phyloP scores from a whole-genome alignment of 2,329 filamentous ascomycete species.

The Coniosporium tulheliwenetii region DNA sequence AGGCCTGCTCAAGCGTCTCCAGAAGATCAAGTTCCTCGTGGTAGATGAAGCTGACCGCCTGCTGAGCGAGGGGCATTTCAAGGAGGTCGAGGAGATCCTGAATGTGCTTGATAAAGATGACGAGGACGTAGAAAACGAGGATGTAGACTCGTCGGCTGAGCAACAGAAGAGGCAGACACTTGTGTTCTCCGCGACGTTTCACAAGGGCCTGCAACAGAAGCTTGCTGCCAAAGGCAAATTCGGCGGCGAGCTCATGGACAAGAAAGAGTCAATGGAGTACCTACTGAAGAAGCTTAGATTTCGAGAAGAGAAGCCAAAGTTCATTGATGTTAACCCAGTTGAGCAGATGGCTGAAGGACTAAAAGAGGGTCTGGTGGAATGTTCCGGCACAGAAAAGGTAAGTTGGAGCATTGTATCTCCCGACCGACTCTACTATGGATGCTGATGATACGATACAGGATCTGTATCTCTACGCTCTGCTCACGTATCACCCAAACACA shows the following conservation, averaged over 20 bases:
- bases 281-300: slow-evolving; percentile 83
- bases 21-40: slow-evolving; percentile 64
- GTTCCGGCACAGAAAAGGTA: slow-evolving; percentile 83
- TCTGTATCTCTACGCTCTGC: slow-evolving; percentile 77
- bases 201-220: slow-evolving; percentile 82
- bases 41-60: slow-evolving; percentile 90
- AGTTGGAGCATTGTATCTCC: slow-evolving; percentile 3
- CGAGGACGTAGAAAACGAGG: slow-evolving; percentile 31
- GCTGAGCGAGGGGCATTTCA: slow-evolving; percentile 85
- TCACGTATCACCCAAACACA: slow-evolving; percentile 66
- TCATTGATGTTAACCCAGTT: slow-evolving; percentile 80
- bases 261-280: slow-evolving; percentile 81
- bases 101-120: slow-evolving; percentile 57
- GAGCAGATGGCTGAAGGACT: slow-evolving; percentile 77
- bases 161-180: slow-evolving; percentile 58
- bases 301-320: slow-evolving; percentile 66
- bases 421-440: neutral
- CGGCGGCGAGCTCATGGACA: slow-evolving; percentile 45
- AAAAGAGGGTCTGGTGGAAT: slow-evolving; percentile 83
- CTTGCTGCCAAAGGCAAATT: slow-evolving; percentile 60
- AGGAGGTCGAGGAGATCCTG: slow-evolving; percentile 82
- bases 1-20: slow-evolving; percentile 54
- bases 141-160: slow-evolving; percentile 1
- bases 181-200: slow-evolving; percentile 93
- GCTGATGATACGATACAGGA: slow-evolving; percentile 37